A percentile compares a stretch with the other conserved stretches of the same genome.
phyloP scores from a whole-genome alignment of 192 early-diverging fungal species.

The Coemansia sp. region DNA sequence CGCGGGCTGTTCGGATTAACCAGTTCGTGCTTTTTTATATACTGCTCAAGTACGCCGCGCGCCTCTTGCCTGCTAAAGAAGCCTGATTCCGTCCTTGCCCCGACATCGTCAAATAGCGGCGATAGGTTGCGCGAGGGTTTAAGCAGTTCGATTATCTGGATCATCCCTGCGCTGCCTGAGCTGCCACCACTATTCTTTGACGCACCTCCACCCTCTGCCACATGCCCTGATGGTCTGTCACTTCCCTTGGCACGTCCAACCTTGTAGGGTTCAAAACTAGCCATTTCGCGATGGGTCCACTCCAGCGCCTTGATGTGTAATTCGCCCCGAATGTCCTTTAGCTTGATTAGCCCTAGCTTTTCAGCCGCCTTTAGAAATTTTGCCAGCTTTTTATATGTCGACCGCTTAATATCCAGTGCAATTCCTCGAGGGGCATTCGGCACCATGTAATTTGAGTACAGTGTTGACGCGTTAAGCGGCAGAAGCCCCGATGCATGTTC shows the following conservation, averaged over 20 bases:
- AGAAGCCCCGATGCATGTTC: constrained; percentile 56
- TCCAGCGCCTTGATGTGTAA: constrained; percentile 38
- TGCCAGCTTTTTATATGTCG: constrained; percentile 79
- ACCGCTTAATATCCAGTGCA: constrained; percentile 79
- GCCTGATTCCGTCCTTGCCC: constrained; percentile 49
- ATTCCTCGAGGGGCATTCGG: constrained; percentile 59
- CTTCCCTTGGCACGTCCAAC: constrained; percentile 9
- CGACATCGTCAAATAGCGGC: constrained; percentile 56
- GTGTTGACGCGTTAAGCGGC: constrained; percentile 70
- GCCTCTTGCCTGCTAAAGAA: constrained; percentile 62
- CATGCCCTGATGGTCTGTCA: not conserved
- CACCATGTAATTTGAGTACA: constrained; percentile 77
- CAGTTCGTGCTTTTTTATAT: constrained; percentile 61
- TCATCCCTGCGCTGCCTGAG: not conserved
- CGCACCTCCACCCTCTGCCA: not conserved
- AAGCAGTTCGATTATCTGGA: constrained; percentile 54
- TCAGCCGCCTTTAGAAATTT: constrained; percentile 90
- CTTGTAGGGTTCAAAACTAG: constrained; percentile 27
- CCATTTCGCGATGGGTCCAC: constrained; percentile 32
- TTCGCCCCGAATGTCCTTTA: constrained; percentile 68
- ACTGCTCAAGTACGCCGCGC: constrained; percentile 57
- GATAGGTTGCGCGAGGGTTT: constrained; percentile 51
- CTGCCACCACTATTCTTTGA: no score
- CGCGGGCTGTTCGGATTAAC: constrained; percentile 58
- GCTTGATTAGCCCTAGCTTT: constrained; percentile 76